These are phyloP conservation scores for Aegilops tauschii DNA, from an alignment of 176 grass and related monocot genomes.

Conservation along the genomic window DNA sequence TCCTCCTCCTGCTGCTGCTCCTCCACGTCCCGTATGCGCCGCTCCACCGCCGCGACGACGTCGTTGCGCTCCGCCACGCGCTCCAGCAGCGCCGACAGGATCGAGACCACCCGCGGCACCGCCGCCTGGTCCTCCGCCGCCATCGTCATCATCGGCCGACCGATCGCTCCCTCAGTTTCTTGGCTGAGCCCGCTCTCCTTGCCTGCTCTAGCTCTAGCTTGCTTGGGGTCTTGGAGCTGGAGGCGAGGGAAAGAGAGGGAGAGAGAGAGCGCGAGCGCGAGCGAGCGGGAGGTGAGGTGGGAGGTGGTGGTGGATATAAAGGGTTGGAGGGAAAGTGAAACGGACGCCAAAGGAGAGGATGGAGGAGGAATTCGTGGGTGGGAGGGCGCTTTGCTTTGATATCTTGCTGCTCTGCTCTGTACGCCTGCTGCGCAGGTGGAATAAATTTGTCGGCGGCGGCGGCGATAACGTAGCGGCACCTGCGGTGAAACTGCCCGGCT, in stretches of 20 bases:
- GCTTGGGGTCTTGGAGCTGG: not conserved
- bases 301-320: constrained; percentile 53
- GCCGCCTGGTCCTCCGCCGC: constrained; percentile 24
- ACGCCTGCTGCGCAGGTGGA: constrained; percentile 10
- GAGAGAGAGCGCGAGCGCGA: not conserved
- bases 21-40: not conserved
- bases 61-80: constrained; percentile 73
- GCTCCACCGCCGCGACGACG: constrained; percentile 1
- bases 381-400: not conserved
- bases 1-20: not conserved
- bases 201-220: not conserved
- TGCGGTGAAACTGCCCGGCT: not conserved
- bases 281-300: not conserved
- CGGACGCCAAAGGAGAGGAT: not conserved
- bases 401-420: not conserved
- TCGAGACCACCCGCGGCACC: constrained; percentile 77
- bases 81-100: constrained; percentile 80
- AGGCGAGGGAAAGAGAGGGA: not conserved
- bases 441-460: constrained; percentile 1
- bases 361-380: not conserved
- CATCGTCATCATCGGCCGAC: constrained; percentile 23
- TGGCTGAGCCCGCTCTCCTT: not conserved
- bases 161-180: not conserved
- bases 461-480: not conserved
- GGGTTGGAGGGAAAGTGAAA: constrained; percentile 36